Conservation (phyloP, 768 basidiomycete genomes). For the Mycena haematopus region DNA sequence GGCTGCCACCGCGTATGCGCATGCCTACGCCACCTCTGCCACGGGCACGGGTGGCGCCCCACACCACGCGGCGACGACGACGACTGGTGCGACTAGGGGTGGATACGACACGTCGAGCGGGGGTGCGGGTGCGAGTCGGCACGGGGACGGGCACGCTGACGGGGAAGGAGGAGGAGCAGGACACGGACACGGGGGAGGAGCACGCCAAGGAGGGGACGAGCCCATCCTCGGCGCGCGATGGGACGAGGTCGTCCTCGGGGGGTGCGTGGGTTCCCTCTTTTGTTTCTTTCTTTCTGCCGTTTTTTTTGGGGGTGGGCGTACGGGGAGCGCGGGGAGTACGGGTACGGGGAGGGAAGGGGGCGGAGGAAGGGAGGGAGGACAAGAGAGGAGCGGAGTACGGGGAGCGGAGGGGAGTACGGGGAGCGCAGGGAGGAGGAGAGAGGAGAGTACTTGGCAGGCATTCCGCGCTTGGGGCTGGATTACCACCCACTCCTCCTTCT, state of each 20-base stretch:
- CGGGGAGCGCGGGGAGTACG: no score
- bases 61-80: no score
- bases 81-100: no score
- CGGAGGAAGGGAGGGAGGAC: no score
- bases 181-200: neutral
- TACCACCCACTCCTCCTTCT: no score
- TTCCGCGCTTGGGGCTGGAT: no score
- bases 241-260: slow-evolving; percentile 15
- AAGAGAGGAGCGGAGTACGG: no score
- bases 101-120: no score
- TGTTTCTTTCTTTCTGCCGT: neutral
- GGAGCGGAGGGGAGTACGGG: no score
- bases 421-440: no score
- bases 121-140: neutral
- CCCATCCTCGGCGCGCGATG: slow-evolving; percentile 20
- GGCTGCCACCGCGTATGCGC: slow-evolving; percentile 12
- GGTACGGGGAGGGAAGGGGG: no score
- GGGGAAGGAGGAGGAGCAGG: neutral
- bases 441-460: no score
- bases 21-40: neutral
- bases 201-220: slow-evolving; percentile 13
- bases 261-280: neutral
- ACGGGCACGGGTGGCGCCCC: neutral
- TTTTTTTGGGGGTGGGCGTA: neutral
- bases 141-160: neutral